Conservation (phyloP, 2,329 filamentous ascomycete genomes). For the Hymenoscyphus linearis region DNA sequence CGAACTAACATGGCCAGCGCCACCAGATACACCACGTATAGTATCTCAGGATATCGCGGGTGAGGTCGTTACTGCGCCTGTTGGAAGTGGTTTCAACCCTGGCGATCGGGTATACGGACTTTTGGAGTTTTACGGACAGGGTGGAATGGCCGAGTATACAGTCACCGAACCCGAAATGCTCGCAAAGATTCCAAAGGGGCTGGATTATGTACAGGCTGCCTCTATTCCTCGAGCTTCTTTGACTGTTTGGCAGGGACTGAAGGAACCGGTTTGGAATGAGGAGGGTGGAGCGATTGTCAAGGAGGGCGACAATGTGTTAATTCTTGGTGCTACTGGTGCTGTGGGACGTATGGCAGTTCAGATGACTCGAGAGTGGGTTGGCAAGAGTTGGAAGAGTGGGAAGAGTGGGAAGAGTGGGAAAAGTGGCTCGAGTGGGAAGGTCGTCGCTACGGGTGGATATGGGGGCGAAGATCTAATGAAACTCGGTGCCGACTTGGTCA, state of each 20-base stretch:
- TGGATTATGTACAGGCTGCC: constrained; percentile 12
- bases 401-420: no score
- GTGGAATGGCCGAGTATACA: constrained; percentile 14
- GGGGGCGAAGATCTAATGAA: constrained; percentile 9
- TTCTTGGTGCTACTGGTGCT: constrained; percentile 14
- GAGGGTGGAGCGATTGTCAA: constrained; percentile 4
- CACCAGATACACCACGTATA: constrained; percentile 6
- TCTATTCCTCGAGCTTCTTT: constrained; percentile 13
- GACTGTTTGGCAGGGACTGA: constrained; percentile 10
- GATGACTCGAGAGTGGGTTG: constrained; percentile 6
- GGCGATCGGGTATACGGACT: constrained; percentile 12
- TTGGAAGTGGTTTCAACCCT: background rate
- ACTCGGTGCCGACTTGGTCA: constrained; percentile 8
- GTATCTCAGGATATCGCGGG: constrained; percentile 13
- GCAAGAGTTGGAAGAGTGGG: constrained; percentile 1
- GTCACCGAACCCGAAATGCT: constrained; percentile 7
- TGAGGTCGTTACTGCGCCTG: constrained; percentile 7
- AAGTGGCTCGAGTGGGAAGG: no score
- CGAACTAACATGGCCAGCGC: constrained; percentile 12
- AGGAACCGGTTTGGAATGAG: background rate
- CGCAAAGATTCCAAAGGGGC: constrained; percentile 3
- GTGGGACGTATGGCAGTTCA: constrained; percentile 16
- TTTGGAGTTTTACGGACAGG: constrained; percentile 7
- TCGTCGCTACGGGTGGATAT: constrained; percentile 12
- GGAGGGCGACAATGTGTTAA: constrained; percentile 6